Percentiles rank a stretch among this genome's conserved stretches.
Conservation (phyloP, 2,329 filamentous ascomycete genomes). For the Diplodia seriata region DNA sequence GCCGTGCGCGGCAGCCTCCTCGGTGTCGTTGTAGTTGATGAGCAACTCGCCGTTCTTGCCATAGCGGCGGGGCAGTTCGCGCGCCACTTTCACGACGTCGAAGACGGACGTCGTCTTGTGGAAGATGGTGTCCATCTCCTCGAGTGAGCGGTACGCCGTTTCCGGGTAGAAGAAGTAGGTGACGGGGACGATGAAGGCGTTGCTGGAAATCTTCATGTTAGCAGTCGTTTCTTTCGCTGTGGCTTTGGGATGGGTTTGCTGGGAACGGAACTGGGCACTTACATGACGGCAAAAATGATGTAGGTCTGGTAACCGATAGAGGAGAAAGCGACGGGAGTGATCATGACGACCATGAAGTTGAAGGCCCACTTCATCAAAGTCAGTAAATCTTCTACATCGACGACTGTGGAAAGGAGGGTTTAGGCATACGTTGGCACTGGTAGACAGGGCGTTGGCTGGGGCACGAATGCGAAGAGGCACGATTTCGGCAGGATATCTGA, state of each 20-base stretch:
- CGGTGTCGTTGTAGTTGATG: constrained; percentile 57
- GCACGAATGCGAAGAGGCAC: constrained; percentile 88
- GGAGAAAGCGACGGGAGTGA: constrained; percentile 66
- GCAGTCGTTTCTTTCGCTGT: not conserved
- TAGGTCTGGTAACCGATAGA: constrained; percentile 64
- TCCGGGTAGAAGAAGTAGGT: constrained; percentile 69
- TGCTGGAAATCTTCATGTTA: constrained; percentile 39
- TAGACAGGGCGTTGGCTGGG: constrained; percentile 84
- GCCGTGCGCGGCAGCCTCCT: constrained; percentile 38
- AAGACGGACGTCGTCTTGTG: constrained; percentile 60
- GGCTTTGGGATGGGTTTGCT: not conserved
- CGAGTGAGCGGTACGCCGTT: constrained; percentile 62
- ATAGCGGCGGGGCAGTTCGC: constrained; percentile 61
- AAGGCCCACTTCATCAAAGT: not conserved
- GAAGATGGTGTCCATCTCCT: constrained; percentile 75
- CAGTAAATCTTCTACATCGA: no score
- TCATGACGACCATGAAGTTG: constrained; percentile 70
- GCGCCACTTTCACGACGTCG: constrained; percentile 58
- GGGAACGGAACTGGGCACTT: not conserved
- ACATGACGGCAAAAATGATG: constrained; percentile 63
- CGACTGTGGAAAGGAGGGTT: constrained; percentile 58
- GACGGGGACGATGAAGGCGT: constrained; percentile 62
- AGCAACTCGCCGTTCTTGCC: constrained; percentile 65
- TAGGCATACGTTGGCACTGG: constrained; percentile 75
- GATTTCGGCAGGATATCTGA: constrained; percentile 70